These are phyloP conservation scores for Anisodus tanguticus DNA, from an alignment of 257 asterid genomes.

Conservation along the genomic window DNA sequence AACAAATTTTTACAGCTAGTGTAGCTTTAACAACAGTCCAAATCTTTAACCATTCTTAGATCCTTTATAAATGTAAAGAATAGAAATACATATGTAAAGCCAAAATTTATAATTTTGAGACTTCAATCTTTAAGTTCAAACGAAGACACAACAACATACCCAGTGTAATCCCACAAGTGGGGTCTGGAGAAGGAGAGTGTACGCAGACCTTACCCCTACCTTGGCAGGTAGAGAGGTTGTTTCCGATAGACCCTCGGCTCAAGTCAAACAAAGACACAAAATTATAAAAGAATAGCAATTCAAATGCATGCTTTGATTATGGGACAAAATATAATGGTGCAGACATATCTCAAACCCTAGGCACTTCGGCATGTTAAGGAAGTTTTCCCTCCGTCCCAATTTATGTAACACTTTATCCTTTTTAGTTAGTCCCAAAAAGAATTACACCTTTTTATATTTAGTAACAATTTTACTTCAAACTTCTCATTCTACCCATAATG, in stretches of 20 bases:
- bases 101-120: not conserved
- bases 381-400: too few species aligned
- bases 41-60: not conserved
- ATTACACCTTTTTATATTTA: too few species aligned
- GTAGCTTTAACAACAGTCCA: not conserved
- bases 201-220: too few species aligned
- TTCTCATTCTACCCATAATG: too few species aligned
- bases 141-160: not conserved
- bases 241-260: too few species aligned
- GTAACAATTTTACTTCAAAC: too few species aligned
- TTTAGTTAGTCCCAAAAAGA: too few species aligned
- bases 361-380: constrained; percentile 10
- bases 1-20: not conserved
- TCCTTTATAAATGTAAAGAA: constrained; percentile 17
- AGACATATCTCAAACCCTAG: not conserved
- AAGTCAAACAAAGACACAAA: not conserved
- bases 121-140: not conserved
- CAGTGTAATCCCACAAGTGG: too few species aligned
- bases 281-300: not conserved
- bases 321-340: not conserved
- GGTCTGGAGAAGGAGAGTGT: too few species aligned
- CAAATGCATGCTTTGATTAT: not conserved
- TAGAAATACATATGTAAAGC: not conserved
- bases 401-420: too few species aligned
- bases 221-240: too few species aligned